A percentile compares a stretch with the other conserved stretches of the same genome.
These are phyloP conservation scores for Aegle marmelos DNA, from an alignment of 345 rosid genomes.

Conservation along the genomic window DNA sequence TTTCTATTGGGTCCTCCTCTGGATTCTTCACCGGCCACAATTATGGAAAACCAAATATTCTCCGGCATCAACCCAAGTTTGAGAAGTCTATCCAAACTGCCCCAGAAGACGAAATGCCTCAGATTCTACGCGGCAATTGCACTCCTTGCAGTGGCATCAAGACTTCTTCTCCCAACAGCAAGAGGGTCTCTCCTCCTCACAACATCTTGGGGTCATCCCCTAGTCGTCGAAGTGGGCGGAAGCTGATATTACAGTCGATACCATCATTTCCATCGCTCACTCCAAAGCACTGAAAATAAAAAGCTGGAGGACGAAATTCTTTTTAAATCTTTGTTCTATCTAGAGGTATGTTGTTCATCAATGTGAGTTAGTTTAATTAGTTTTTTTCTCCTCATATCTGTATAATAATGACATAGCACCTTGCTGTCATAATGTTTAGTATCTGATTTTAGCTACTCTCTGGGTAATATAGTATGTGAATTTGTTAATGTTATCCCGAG, in stretches of 20 bases:
- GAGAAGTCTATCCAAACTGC: slow-evolving; percentile 47
- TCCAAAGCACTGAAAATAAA: slow-evolving; percentile 56
- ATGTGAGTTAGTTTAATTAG: not conserved
- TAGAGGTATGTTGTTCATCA: slow-evolving; percentile 6
- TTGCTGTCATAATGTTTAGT: slow-evolving; percentile 24
- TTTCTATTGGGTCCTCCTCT: slow-evolving; percentile 46
- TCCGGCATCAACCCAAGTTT: slow-evolving; percentile 38
- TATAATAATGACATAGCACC: slow-evolving; percentile 31
- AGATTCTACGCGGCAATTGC: slow-evolving; percentile 46
- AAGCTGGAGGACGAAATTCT: slow-evolving; percentile 21
- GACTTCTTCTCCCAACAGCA: slow-evolving; percentile 81
- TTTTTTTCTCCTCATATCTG: slow-evolving; percentile 11
- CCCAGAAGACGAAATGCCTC: slow-evolving; percentile 62
- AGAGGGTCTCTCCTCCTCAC: slow-evolving; percentile 94
- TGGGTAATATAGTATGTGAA: slow-evolving; percentile 19
- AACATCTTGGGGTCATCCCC: slow-evolving; percentile 55
- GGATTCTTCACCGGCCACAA: slow-evolving; percentile 29
- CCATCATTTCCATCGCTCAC: slow-evolving; percentile 97
- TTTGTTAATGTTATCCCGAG: not conserved
- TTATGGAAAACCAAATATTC: slow-evolving; percentile 41
- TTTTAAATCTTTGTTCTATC: slow-evolving; percentile 23
- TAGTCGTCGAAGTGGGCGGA: slow-evolving; percentile 68
- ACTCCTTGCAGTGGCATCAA: slow-evolving; percentile 50
- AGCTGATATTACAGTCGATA: slow-evolving; percentile 82
- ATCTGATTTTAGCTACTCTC: slow-evolving; percentile 1